Evolutionary conservation across 345 rosid genomes (phyloP).

Genomic region (Hibiscus tridactylites): DNA sequence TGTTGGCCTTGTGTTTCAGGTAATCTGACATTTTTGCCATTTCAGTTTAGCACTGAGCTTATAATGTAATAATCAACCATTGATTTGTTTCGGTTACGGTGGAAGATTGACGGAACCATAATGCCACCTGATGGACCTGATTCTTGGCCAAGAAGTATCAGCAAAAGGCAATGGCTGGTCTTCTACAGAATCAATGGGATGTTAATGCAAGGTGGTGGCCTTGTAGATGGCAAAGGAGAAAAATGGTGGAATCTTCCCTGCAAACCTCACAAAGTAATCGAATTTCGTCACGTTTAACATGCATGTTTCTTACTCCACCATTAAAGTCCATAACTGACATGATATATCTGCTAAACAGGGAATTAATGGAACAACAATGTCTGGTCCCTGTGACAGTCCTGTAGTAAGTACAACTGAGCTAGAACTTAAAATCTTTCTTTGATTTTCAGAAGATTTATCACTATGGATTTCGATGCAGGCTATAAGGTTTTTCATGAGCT

Average conservation of each 20-base stretch:
- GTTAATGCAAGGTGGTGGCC: conserved; percentile 68
- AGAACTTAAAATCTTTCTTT: not conserved
- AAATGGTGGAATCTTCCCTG: conserved; percentile 98
- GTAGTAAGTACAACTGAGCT: conserved; percentile 35
- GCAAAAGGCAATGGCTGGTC: conserved; percentile 78
- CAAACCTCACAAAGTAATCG: conserved; percentile 65
- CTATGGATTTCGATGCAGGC: conserved; percentile 22
- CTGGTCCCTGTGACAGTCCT: conserved; percentile 90
- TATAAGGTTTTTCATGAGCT: conserved; percentile 46
- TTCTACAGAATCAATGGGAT: conserved; percentile 60
- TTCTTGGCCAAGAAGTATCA: conserved; percentile 52
- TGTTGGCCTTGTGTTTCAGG: conserved; percentile 49
- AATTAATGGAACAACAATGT: conserved; percentile 44
- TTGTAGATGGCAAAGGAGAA: conserved; percentile 66
- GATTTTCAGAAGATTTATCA: not conserved
- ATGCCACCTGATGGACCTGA: conserved; percentile 50
- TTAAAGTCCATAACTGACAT: not conserved
- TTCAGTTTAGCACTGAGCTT: not conserved
- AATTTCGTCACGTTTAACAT: not conserved
- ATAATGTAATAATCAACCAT: not conserved
- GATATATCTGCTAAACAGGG: conserved; percentile 29
- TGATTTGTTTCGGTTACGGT: not conserved
- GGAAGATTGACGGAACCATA: conserved; percentile 40
- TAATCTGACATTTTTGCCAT: conserved; percentile 13
- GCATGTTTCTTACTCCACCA: not conserved